A percentile compares a stretch with the other conserved stretches of the same genome.
These are phyloP conservation scores for Capniomyces stellatus DNA, from an alignment of 371 early-diverging fungal genomes.

Conservation along the genomic window DNA sequence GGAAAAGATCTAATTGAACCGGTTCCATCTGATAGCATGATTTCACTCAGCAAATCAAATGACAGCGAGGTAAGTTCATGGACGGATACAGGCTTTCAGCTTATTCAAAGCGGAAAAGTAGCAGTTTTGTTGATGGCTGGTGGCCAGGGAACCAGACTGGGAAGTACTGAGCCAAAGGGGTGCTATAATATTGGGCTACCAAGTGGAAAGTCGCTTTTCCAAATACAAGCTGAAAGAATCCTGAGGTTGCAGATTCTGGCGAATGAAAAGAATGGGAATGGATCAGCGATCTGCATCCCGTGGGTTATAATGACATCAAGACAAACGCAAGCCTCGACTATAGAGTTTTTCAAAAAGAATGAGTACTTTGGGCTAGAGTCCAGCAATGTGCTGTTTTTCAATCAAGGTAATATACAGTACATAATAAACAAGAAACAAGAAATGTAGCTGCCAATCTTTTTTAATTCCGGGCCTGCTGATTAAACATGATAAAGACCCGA, in stretches of 20 bases:
- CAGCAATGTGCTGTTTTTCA: slow-evolving; percentile 72
- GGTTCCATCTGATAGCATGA: no score
- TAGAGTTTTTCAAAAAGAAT: slow-evolving; percentile 48
- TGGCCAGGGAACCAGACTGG: slow-evolving; percentile 79
- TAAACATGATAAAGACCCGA: no score
- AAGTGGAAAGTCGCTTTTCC: slow-evolving; percentile 76
- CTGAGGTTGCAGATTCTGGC: slow-evolving; percentile 59
- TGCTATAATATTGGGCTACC: slow-evolving; percentile 82
- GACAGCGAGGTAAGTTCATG: neutral
- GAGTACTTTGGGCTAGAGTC: slow-evolving; percentile 63
- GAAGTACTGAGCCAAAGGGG: slow-evolving; percentile 76
- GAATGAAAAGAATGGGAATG: neutral
- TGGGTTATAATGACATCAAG: slow-evolving; percentile 95
- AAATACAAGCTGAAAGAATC: slow-evolving; percentile 84
- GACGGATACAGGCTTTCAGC: neutral
- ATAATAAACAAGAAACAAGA: no score
- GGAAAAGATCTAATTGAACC: no score
- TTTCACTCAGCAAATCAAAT: neutral
- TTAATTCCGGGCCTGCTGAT: no score
- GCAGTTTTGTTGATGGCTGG: slow-evolving; percentile 85
- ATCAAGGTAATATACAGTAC: no score
- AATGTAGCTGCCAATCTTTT: no score
- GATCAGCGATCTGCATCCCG: slow-evolving; percentile 46
- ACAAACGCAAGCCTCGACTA: slow-evolving; percentile 66
- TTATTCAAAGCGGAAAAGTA: slow-evolving; percentile 41